Conservation (phyloP, 169 alveolate species). For the Cyclospora cayetanensis region DNA sequence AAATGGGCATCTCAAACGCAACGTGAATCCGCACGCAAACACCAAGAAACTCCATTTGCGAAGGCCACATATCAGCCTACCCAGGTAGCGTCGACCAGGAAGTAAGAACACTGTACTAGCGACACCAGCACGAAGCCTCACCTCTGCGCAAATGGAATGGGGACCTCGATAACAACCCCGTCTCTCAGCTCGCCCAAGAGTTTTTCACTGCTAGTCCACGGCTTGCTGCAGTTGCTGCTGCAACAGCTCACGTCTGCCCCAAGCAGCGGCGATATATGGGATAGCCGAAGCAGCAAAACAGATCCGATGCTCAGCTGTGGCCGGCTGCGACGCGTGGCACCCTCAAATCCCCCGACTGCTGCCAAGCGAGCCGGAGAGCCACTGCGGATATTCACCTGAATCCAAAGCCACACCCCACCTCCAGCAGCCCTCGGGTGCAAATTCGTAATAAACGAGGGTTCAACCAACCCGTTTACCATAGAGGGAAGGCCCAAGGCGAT, state of each 20-base stretch:
- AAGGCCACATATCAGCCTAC: too few relatives aligned
- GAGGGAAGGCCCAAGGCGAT: too few relatives aligned
- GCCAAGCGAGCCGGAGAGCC: constrained; percentile 50
- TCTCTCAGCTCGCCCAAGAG: constrained; percentile 58
- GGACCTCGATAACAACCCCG: constrained; percentile 53
- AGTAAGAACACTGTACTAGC: too few relatives aligned
- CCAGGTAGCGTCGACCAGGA: too few relatives aligned
- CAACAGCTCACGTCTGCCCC: constrained; percentile 68
- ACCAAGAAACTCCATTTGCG: too few relatives aligned
- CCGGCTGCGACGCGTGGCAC: constrained; percentile 59
- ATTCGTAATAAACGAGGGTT: too few relatives aligned
- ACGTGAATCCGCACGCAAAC: too few relatives aligned
- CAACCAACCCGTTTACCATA: too few relatives aligned
- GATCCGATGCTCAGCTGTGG: constrained; percentile 58
- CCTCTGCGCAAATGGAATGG: constrained; percentile 64
- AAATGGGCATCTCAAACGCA: too few relatives aligned
- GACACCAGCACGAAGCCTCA: not conserved
- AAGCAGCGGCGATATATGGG: constrained; percentile 18
- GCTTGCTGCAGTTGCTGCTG: constrained; percentile 68
- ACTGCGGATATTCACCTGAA: constrained; percentile 61
- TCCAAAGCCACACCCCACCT: not conserved
- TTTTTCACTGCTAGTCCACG: constrained; percentile 67
- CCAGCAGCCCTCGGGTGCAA: too few relatives aligned
- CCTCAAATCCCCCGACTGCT: constrained; percentile 58
- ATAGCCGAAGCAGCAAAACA: constrained; percentile 57